These are phyloP conservation scores for Salvia sclarea DNA, from an alignment of 305 asterid genomes.

Conservation along the genomic window DNA sequence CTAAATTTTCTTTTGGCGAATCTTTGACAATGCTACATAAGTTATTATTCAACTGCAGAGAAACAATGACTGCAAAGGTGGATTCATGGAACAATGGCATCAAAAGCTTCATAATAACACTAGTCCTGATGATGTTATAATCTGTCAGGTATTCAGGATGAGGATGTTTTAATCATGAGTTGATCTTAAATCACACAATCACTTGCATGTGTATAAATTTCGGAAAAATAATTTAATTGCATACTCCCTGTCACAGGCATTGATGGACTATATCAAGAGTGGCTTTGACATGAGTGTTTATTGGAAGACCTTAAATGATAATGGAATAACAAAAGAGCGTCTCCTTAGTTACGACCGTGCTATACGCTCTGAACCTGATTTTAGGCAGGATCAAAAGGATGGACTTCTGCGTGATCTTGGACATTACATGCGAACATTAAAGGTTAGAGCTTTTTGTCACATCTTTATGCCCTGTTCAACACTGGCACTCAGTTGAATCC, in stretches of 20 bases:
- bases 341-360: conserved; percentile 98
- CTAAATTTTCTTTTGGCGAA: not conserved
- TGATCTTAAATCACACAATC: not conserved
- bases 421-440: conserved; percentile 86
- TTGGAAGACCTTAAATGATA: conserved; percentile 92
- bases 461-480: conserved; percentile 25
- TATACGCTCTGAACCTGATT: conserved; percentile 85
- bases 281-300: conserved; percentile 83
- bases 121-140: conserved; percentile 97
- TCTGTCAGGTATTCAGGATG: conserved; percentile 80
- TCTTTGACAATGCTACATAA: conserved; percentile 22
- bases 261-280: conserved; percentile 77
- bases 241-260: conserved; percentile 59
- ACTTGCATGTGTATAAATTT: not conserved
- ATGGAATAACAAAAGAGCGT: conserved; percentile 94
- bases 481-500: conserved; percentile 8
- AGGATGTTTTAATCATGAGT: not conserved
- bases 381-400: conserved; percentile 77
- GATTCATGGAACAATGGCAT: conserved; percentile 99
- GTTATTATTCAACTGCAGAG: conserved; percentile 55
- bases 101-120: conserved; percentile 98
- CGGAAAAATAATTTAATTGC: conserved; percentile 11
- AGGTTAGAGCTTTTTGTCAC: conserved; percentile 50
- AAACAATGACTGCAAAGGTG: conserved; percentile 92
- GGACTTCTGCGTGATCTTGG: conserved; percentile 95